A percentile compares a stretch with the other conserved stretches of the same genome.
Conservation (phyloP, 2,329 filamentous ascomycete genomes). For the Talaromyces atroroseus region DNA sequence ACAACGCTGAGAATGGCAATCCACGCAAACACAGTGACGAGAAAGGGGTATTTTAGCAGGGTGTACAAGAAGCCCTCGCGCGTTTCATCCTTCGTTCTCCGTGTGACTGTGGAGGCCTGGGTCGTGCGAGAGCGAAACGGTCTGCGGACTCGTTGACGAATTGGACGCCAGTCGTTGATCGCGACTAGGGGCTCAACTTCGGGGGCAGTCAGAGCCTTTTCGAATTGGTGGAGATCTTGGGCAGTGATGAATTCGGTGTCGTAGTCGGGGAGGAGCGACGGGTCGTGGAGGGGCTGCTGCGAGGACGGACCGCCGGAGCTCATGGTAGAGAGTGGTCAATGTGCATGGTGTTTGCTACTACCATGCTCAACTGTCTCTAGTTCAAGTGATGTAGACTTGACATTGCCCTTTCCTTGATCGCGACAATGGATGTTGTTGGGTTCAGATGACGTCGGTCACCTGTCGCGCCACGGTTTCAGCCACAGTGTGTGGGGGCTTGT, state of each 20-base stretch:
- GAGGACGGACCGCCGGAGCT: constrained; percentile 22
- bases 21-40: constrained; percentile 76
- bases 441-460: background rate
- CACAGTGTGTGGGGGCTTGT: background rate
- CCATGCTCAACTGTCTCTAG: background rate
- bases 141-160: constrained; percentile 64
- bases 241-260: constrained; percentile 70
- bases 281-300: constrained; percentile 48
- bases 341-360: constrained; percentile 3
- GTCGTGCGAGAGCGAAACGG: constrained; percentile 40
- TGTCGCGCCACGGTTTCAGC: background rate
- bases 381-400: background rate
- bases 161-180: constrained; percentile 91
- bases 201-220: constrained; percentile 73
- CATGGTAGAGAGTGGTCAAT: constrained; percentile 20
- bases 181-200: constrained; percentile 75
- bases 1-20: constrained; percentile 64
- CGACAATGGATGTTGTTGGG: background rate
- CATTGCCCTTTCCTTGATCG: background rate
- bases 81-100: constrained; percentile 77
- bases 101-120: constrained; percentile 7
- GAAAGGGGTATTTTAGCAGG: constrained; percentile 84
- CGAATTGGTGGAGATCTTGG: constrained; percentile 71
- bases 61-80: constrained; percentile 88
- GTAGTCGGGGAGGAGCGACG: constrained; percentile 67